phyloP scores from a whole-genome alignment of 345 rosid genomes.

The Arabis alpina region DNA sequence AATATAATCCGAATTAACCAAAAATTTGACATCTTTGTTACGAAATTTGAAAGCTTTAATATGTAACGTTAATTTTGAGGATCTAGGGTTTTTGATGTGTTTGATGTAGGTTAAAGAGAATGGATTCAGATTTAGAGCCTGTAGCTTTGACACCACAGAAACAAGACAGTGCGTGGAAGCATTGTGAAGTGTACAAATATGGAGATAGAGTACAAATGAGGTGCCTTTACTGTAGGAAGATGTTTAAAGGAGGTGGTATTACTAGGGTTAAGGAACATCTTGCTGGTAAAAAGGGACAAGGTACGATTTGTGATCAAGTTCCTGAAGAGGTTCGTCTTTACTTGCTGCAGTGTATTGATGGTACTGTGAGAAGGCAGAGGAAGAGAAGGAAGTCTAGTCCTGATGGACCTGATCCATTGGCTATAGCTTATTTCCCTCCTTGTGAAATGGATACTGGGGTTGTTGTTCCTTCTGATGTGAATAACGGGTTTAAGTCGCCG shows the following conservation, averaged over 20 bases:
- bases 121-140: conserved; percentile 54
- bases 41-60: neutral
- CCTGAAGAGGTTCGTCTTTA: conserved; percentile 61
- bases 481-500: conserved; percentile 38
- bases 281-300: conserved; percentile 89
- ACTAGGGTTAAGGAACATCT: conserved; percentile 95
- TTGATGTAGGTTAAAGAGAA: neutral
- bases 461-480: conserved; percentile 47
- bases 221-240: conserved; percentile 75
- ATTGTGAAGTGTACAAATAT: conserved; percentile 77
- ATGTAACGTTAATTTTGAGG: neutral
- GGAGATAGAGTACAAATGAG: conserved; percentile 76
- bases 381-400: conserved; percentile 62
- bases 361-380: conserved; percentile 66
- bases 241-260: conserved; percentile 96
- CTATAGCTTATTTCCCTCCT: conserved; percentile 51
- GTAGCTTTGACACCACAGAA: conserved; percentile 74
- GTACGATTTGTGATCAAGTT: conserved; percentile 69
- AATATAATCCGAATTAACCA: neutral
- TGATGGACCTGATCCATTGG: conserved; percentile 51
- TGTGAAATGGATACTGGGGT: conserved; percentile 42
- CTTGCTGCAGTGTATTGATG: conserved; percentile 77
- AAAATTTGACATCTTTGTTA: neutral
- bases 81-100: conserved; percentile 19
- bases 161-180: conserved; percentile 96